Evolutionary conservation across 352 stramenopile genomes (phyloP).

Genomic region (Globisporangium perplexum): DNA sequence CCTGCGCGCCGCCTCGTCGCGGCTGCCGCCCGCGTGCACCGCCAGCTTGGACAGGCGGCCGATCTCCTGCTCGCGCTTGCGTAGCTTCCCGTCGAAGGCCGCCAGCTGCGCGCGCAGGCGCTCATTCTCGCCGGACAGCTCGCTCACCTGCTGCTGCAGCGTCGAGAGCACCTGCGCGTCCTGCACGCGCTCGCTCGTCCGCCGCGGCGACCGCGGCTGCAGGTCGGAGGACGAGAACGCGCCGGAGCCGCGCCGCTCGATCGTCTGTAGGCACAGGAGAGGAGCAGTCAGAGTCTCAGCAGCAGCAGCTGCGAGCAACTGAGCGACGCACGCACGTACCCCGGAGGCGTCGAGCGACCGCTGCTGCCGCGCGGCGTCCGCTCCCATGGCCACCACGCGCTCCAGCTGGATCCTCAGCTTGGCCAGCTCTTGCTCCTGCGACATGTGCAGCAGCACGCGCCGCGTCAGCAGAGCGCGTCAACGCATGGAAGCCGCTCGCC

Average conservation of each 20-base stretch:
- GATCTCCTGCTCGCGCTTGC: constrained; percentile 69
- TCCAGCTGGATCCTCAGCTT: constrained; percentile 70
- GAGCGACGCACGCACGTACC: constrained; percentile 7
- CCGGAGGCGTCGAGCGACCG: constrained; percentile 2
- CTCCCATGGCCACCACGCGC: constrained; percentile 32
- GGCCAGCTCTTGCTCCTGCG: constrained; percentile 48
- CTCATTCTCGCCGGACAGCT: constrained; percentile 41
- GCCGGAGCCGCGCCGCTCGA: constrained; percentile 25
- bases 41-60: constrained; percentile 47
- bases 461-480: not conserved
- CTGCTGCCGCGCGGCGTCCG: constrained; percentile 12
- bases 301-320: too few relatives aligned
- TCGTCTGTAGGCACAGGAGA: constrained; percentile 10
- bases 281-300: too few relatives aligned
- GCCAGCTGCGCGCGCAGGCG: constrained; percentile 30
- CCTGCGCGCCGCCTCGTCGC: constrained; percentile 20
- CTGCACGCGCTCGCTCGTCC: constrained; percentile 11
- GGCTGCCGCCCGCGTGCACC: constrained; percentile 21
- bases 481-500: too few relatives aligned
- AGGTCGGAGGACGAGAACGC: constrained; percentile 7
- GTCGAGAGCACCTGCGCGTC: constrained; percentile 29
- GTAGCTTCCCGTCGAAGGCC: constrained; percentile 44
- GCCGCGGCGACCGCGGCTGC: constrained; percentile 1
- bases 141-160: constrained; percentile 38
- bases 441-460: not conserved